Evolutionary conservation across 2,329 filamentous ascomycete genomes (phyloP), one percentile per base, ranked within the genome.

Genomic region (Coniochaeta ligniaria): DNA sequence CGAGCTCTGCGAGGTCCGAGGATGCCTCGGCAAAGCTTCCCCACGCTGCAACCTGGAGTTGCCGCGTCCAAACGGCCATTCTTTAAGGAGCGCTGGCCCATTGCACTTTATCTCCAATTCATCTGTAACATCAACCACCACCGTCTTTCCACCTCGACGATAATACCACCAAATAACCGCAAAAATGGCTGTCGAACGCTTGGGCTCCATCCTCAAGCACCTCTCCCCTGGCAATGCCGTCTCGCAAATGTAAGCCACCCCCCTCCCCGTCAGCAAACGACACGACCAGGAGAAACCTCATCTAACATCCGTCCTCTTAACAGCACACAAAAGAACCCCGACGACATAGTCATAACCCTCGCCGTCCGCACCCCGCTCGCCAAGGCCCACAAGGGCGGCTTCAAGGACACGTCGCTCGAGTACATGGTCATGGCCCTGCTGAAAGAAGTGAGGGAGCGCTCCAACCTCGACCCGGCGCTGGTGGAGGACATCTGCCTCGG

Each of bases 271-370:
- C 14, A 31, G 17, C 58, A 26, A 55, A 58, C 35, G n/a, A 33
- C 24, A 59, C 63, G 60, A 36, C 8, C 6, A 36, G 35, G 12
- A 12, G 12, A 36, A 36, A 31, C 9, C 35, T 60, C 71, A 61
- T 60, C 63, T 70, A 63, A 67, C 69, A 31, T 60, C 58, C 54
- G 61, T 24, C 35, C 17, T 56, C 50, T 62, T 61, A 36, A 9
- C 68, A 96, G 92, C 71, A 92, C 91, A 61, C 87, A 91, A 68
- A 93, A 98, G 81, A 96, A 96, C 75, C 86, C 93, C 67, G 94
- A 98, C 74, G 95, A 99, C 80, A 83, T 99, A 60, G 95, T 99
- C 73, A 96, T 98, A 72, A 99, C 95, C 8, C 85, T 96, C 61
- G 94, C 94, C 31, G 81, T 93, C 69, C 90, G 95, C 60, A 97